These are phyloP conservation scores for Blastosporella zonata DNA, from an alignment of 1,284 basidiomycete genomes.

Conservation along the genomic window DNA sequence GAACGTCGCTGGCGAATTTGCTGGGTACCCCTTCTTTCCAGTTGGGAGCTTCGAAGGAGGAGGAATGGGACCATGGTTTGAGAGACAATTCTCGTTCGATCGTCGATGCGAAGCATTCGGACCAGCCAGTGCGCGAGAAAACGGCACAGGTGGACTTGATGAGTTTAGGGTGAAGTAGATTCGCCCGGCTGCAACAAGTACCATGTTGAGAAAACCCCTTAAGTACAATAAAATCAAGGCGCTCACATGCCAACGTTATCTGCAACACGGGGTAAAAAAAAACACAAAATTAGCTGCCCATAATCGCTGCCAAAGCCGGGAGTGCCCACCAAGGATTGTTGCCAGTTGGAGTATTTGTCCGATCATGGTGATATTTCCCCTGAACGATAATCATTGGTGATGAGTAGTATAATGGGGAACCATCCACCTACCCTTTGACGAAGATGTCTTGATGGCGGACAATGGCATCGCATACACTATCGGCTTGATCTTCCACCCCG, in stretches of 20 bases:
- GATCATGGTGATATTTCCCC: slow-evolving; percentile 51
- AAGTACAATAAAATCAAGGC: background rate
- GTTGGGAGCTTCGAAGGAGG: slow-evolving; percentile 45
- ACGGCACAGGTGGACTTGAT: slow-evolving; percentile 41
- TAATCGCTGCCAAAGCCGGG: background rate
- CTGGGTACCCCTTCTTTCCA: slow-evolving; percentile 45
- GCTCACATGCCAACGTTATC: slow-evolving; percentile 48
- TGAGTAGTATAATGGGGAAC: background rate
- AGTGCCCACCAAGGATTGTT: slow-evolving; percentile 43
- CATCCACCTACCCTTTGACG: slow-evolving; percentile 44
- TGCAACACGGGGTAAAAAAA: slow-evolving; percentile 13
- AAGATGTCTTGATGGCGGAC: slow-evolving; percentile 60
- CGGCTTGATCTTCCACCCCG: slow-evolving; percentile 50
- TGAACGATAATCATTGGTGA: slow-evolving; percentile 16
- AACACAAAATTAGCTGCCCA: background rate
- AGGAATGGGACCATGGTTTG: slow-evolving; percentile 53
- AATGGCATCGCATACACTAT: slow-evolving; percentile 56
- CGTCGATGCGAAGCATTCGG: slow-evolving; percentile 42
- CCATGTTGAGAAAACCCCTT: slow-evolving; percentile 2
- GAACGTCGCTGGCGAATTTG: slow-evolving; percentile 48
- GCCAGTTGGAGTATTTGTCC: slow-evolving; percentile 53
- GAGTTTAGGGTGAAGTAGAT: slow-evolving; percentile 42
- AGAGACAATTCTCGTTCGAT: slow-evolving; percentile 45
- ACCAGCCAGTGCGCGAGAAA: slow-evolving; percentile 48
- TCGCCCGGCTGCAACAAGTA: slow-evolving; percentile 35